Conservation (phyloP, 2,329 filamentous ascomycete species). For the Aspergillus terreus region DNA sequence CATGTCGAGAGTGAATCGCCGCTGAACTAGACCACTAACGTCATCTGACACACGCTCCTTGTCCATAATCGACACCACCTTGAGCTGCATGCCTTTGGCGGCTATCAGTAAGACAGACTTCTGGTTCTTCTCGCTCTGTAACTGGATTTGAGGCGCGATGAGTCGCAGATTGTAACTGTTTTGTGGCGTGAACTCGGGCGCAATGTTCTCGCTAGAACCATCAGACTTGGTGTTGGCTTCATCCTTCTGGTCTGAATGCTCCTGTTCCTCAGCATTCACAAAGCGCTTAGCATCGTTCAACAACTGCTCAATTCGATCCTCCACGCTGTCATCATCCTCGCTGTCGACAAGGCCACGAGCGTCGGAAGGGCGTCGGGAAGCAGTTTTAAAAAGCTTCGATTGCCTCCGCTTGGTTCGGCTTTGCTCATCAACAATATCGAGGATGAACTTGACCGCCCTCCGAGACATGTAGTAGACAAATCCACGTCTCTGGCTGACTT, state of each 20-base stretch:
- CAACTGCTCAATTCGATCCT: slow-evolving; percentile 82
- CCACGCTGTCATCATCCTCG: slow-evolving; percentile 64
- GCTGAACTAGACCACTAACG: slow-evolving; percentile 91
- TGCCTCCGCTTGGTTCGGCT: slow-evolving; percentile 61
- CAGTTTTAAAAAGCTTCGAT: slow-evolving; percentile 29
- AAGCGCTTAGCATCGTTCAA: slow-evolving; percentile 80
- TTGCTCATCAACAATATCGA: slow-evolving; percentile 96
- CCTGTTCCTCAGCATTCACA: slow-evolving; percentile 66
- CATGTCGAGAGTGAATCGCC: slow-evolving; percentile 90
- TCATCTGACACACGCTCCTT: slow-evolving; percentile 87
- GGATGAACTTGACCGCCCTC: slow-evolving; percentile 92
- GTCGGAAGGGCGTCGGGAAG: slow-evolving; percentile 21
- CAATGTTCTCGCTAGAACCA: slow-evolving; percentile 69
- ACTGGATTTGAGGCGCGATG: slow-evolving; percentile 94
- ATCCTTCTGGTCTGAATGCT: slow-evolving; percentile 42
- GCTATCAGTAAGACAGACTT: slow-evolving; percentile 96
- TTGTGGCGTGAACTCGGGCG: slow-evolving; percentile 81
- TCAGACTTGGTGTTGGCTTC: slow-evolving; percentile 30
- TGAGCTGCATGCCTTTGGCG: slow-evolving; percentile 96
- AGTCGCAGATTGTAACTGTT: slow-evolving; percentile 93
- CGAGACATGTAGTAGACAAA: slow-evolving; percentile 98
- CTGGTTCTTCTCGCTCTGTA: slow-evolving; percentile 97
- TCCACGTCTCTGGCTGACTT: slow-evolving; percentile 90
- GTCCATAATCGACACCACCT: slow-evolving; percentile 97
- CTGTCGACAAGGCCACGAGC: slow-evolving; percentile 39